phyloP scores from a whole-genome alignment of 148 eudicot species.

The Rhododendron henanense region DNA sequence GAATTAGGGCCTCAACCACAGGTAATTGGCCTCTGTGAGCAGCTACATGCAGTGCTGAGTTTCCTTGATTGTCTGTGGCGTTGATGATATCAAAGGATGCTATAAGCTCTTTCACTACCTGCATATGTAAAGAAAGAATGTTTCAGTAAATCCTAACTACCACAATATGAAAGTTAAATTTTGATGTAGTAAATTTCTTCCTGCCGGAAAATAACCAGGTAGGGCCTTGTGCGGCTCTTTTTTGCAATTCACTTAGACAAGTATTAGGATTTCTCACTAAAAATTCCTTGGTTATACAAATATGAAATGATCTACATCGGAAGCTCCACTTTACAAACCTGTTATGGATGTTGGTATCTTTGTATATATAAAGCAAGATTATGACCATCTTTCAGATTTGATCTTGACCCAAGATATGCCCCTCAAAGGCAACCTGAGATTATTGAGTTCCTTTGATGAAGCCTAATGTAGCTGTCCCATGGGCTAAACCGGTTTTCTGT shows the following conservation, averaged over 20 bases:
- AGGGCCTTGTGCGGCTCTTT: neutral
- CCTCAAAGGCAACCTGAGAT: neutral
- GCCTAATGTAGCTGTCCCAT: neutral
- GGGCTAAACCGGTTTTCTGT: neutral
- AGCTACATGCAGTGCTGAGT: conserved; percentile 84
- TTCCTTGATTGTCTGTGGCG: conserved; percentile 71
- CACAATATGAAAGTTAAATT: no score
- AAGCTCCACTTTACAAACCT: neutral
- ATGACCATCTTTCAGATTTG: neutral
- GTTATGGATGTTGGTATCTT: neutral
- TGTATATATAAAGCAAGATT: neutral
- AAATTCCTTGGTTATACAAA: neutral
- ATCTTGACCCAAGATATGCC: neutral
- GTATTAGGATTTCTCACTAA: neutral
- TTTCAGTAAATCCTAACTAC: neutral
- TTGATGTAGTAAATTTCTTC: neutral
- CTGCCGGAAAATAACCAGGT: neutral
- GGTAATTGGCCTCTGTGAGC: conserved; percentile 78
- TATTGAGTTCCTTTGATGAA: neutral
- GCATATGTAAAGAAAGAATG: neutral
- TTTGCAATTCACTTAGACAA: neutral
- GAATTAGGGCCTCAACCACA: conserved; percentile 66
- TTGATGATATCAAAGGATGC: conserved; percentile 54
- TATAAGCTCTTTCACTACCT: conserved; percentile 28
- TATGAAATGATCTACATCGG: no score